Evolutionary conservation across 192 early-diverging fungal species (phyloP), one percentile per base, ranked within the genome.

Genomic region (Backusella luteola): DNA sequence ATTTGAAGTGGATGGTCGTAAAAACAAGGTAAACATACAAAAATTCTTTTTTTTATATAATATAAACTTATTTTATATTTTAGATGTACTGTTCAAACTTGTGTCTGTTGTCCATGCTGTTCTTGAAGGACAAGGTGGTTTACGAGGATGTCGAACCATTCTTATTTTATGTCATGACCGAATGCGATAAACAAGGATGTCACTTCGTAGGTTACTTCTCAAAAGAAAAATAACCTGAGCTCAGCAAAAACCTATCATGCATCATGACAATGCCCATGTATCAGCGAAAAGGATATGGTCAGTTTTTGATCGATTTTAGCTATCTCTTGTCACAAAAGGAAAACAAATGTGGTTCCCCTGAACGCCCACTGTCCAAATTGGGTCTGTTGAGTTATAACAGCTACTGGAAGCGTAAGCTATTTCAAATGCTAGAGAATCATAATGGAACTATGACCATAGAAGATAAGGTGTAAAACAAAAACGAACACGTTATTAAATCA

Each of bases 111-210:
- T 93, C 96, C 52, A 99, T 98, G 77, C 94, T 96, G 92, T 98
- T 98, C 81, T 82, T 99, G 17, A 96, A 98, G 86, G 94, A 96
- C 79, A 99, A 99, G 75, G 98, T 97, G 6, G 84, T 98, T 29
- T 98, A 96, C 79, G 98, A 98, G 79, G 98, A 98, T 93, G 91
- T 78, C 95, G 98, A 99, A 74, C 97, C 98, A 19, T 99, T 98
- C 80, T 82, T 98, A 36, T 99, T 99, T 75, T 99, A 99, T 76
- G 86, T 99, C 23, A 87, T 99, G 87, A 95, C 94, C 3, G 96
- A 98, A 81, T 86, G 88, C 38, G 92, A 94, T 63, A 77, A 87
- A 96, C 79, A 97, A 98, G 79, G 98, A 97, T 93, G 91, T 78
- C 95, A 96, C 75, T 94, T 99, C 84, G 94, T 97, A n/a, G 98